Base-by-base conservation (phyloP, 345 rosid genomes). In the Hirschfeldia incana region DNA sequence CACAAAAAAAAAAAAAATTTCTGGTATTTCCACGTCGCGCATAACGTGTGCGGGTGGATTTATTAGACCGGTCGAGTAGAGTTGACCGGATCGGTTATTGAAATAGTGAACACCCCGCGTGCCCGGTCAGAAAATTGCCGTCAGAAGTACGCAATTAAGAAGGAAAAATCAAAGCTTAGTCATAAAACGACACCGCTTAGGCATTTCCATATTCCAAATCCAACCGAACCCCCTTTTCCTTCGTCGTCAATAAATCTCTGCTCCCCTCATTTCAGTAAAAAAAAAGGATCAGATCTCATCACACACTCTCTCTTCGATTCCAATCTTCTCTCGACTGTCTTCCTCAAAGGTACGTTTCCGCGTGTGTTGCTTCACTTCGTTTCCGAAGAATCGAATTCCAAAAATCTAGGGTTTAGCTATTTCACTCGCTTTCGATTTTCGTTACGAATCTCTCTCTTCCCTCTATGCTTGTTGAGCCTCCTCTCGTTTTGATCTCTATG, bases 341-440 rank as follows among this genome's bases (percentile, higher is more conserved):
- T 86, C 90, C 89, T 74, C 78, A 80, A 79, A 82, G 92, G 96
- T 90, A 86, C 83, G 88, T 81, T 84, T 39, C 21, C 21, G 21
- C 67, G 37, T 75, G 12, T 57, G 27, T 73, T 67, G 72, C 83
- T 75, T 80, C 76, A 39, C 63, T 29, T 70, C n/a, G 34, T 70
- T 58, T 75, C 83, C 57, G 49, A 62, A 75, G 83, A 73, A 74
- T 83, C 85, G 62, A 75, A 21, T 21, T 74, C 26, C 65, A 17
- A 29, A 74, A 53, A 76, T 67, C 70, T 76, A 74, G 86, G 81
- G 68, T 76, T 76, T 53, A 69, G 86, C 83, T 75, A 73, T 80
- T 66, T 70, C 75, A 32, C 51, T 28, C 75, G 76, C 65, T 61
- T 10, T 77, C 63, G 78, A 13, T 12, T 51, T 8, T 21, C 12